A percentile compares a stretch with the other conserved stretches of the same genome.
These are phyloP conservation scores for Tolypocladium paradoxum DNA, from an alignment of 2,329 filamentous ascomycete species.

Conservation along the genomic window DNA sequence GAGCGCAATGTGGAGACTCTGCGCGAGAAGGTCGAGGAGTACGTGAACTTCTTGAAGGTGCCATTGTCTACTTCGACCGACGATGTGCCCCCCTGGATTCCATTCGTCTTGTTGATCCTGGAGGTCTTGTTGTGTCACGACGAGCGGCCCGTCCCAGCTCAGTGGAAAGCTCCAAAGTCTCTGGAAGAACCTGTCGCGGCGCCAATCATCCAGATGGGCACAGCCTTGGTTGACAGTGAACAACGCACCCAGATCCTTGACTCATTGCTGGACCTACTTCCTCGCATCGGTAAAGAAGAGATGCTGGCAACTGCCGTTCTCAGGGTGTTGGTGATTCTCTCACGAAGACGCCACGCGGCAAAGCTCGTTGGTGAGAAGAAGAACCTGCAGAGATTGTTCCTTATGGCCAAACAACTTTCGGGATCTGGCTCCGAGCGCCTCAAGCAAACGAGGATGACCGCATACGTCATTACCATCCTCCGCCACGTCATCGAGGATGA, in stretches of 20 bases:
- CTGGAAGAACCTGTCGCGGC: conserved; percentile 38
- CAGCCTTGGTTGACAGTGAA: conserved; percentile 42
- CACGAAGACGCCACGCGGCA: conserved; percentile 66
- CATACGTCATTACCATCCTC: conserved; percentile 71
- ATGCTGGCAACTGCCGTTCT: conserved; percentile 72
- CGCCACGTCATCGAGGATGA: conserved; percentile 94
- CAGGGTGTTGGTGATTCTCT: conserved; percentile 78
- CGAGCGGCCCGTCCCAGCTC: conserved; percentile 63
- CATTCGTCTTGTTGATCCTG: conserved; percentile 78
- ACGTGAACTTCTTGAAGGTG: conserved; percentile 71
- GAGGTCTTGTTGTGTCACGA: conserved; percentile 88
- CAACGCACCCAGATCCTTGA: conserved; percentile 64
- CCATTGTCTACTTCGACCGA: conserved; percentile 56
- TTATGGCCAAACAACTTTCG: conserved; percentile 89
- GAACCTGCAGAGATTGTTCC: conserved; percentile 80
- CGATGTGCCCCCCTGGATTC: conserved; percentile 84
- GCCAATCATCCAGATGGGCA: conserved; percentile 51
- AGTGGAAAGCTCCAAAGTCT: conserved; percentile 51
- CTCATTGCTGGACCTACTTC: conserved; percentile 71
- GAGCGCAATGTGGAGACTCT: conserved; percentile 62
- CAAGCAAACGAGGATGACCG: conserved; percentile 37
- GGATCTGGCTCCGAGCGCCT: conserved; percentile 68
- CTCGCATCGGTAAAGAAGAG: conserved; percentile 79
- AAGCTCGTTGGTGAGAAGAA: conserved; percentile 72
- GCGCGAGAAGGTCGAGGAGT: conserved; percentile 62